Percentiles rank a stretch among this genome's conserved stretches.
Evolutionary conservation across 2,329 filamentous ascomycete species (phyloP).

Genomic region (Claviceps capensis): DNA sequence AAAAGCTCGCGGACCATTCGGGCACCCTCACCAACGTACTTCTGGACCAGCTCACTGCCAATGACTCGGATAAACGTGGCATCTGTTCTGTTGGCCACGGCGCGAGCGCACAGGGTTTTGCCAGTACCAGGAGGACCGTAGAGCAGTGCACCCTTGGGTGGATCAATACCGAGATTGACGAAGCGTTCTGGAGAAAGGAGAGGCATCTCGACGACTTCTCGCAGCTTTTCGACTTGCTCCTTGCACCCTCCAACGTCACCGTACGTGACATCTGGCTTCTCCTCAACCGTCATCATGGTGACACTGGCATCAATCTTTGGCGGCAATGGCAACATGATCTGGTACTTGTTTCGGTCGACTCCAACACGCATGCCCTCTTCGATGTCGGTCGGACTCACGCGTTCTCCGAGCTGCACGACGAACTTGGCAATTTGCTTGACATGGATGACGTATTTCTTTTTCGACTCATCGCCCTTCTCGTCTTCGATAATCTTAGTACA

Average conservation of each 20-base stretch:
- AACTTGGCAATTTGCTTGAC: conserved; percentile 99
- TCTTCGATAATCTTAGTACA: conserved; percentile 99
- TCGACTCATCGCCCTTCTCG: conserved; percentile 80
- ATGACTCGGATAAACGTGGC: conserved; percentile 98
- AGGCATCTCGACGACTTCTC: conserved; percentile 98
- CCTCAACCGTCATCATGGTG: conserved; percentile 99
- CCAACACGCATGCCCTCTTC: conserved; percentile 98
- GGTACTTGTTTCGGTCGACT: conserved; percentile 97
- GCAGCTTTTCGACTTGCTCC: conserved; percentile 97
- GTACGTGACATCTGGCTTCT: conserved; percentile 98
- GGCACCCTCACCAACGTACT: conserved; percentile 96
- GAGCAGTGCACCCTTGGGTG: conserved; percentile 89
- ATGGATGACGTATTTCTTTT: conserved; percentile 99
- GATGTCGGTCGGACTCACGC: conserved; percentile 95
- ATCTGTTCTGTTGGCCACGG: conserved; percentile 94
- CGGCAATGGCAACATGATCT: conserved; percentile 89
- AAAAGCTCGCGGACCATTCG: conserved; percentile 98
- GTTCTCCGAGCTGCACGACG: conserved; percentile 91
- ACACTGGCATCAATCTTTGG: conserved; percentile 98
- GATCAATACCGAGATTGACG: conserved; percentile 96
- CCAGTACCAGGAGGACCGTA: conserved; percentile 98
- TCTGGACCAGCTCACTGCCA: conserved; percentile 93
- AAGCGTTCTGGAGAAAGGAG: conserved; percentile 92
- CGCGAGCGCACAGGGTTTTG: conserved; percentile 94
- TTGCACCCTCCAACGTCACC: conserved; percentile 98